Conservation (phyloP, 176 grass and related monocot genomes). For the Olyra latifolia region DNA sequence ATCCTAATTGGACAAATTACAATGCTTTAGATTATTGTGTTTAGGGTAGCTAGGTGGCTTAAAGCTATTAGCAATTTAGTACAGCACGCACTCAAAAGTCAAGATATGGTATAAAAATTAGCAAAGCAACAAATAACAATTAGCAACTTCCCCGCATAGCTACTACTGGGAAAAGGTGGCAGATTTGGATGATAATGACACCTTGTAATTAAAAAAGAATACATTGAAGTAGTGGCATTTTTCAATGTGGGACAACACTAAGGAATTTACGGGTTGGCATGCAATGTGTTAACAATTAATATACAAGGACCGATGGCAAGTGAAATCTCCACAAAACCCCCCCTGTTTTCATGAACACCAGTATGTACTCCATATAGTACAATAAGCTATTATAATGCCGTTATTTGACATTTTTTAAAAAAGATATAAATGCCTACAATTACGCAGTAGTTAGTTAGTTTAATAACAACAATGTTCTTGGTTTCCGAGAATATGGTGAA, state of each 20-base stretch:
- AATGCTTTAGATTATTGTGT: not conserved
- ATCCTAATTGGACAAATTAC: not conserved
- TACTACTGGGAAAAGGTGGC: not conserved
- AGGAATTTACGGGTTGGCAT: not conserved
- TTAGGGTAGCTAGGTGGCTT: not conserved
- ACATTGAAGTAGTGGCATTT: not conserved
- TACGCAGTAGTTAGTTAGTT: not conserved
- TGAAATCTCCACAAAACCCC: not conserved
- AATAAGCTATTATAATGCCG: too few species aligned
- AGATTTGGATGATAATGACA: not conserved
- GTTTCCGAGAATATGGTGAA: not conserved
- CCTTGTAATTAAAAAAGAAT: not conserved
- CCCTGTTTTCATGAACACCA: not conserved
- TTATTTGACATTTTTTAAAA: not conserved
- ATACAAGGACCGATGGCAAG: too few species aligned
- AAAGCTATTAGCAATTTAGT: not conserved
- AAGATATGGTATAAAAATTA: not conserved
- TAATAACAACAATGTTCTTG: not conserved
- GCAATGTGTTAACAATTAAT: not conserved
- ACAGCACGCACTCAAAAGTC: not conserved
- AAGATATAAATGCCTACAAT: not conserved
- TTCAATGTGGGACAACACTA: not conserved
- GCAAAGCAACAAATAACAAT: not conserved
- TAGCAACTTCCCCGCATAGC: not conserved
- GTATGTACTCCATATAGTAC: not conserved